Conservation (phyloP, 805 yeast genomes). For the Yamadazyma endophytica region DNA sequence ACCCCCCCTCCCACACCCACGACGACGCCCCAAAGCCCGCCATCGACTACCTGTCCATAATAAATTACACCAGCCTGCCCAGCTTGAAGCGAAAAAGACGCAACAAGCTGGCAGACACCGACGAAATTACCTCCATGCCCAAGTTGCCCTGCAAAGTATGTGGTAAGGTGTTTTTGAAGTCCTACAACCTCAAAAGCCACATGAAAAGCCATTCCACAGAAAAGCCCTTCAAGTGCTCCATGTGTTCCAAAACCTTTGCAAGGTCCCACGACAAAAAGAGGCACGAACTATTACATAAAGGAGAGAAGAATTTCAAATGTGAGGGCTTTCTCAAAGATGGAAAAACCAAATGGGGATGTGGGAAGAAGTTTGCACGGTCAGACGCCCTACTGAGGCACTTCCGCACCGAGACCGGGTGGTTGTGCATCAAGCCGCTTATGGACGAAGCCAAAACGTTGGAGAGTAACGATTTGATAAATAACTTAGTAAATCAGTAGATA, state of each 20-base stretch:
- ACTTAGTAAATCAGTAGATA: no score
- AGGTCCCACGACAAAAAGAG: slow-evolving; percentile 73
- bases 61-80: slow-evolving; percentile 30
- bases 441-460: slow-evolving; percentile 47
- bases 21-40: slow-evolving; percentile 4
- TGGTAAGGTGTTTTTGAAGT: slow-evolving; percentile 43
- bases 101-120: slow-evolving; percentile 7
- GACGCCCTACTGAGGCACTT: slow-evolving; percentile 78
- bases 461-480: slow-evolving; percentile 9
- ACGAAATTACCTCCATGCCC: slow-evolving; percentile 1
- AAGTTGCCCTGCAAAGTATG: slow-evolving; percentile 37
- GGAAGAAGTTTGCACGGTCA: slow-evolving; percentile 67
- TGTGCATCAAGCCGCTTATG: slow-evolving; percentile 62
- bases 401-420: slow-evolving; percentile 70
- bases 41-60: slow-evolving; percentile 33
- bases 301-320: slow-evolving; percentile 66
- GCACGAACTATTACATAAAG: slow-evolving; percentile 72
- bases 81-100: slow-evolving; percentile 24
- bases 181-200: slow-evolving; percentile 48
- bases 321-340: slow-evolving; percentile 58
- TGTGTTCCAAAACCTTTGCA: slow-evolving; percentile 68
- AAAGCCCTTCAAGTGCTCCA: slow-evolving; percentile 62
- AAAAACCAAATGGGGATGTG: slow-evolving; percentile 68
- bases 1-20: no score
- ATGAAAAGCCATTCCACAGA: slow-evolving; percentile 58